phyloP scores from a whole-genome alignment of 176 grass and related monocot species.

The Carex scoparia region DNA sequence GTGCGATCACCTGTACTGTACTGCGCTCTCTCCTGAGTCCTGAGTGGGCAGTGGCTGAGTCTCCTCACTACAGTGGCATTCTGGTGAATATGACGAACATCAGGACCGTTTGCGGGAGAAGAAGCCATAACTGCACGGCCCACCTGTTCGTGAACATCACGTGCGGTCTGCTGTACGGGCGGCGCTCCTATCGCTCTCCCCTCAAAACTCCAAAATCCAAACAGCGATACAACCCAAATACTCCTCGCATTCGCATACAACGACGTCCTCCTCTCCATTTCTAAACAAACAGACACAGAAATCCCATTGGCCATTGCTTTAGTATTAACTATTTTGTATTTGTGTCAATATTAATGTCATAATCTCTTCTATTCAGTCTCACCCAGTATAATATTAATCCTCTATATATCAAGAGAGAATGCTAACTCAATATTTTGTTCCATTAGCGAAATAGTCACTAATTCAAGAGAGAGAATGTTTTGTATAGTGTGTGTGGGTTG shows the following conservation, averaged over 20 bases:
- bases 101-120: neutral
- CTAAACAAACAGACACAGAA: too few relatives aligned
- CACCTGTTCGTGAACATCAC: conserved; percentile 16
- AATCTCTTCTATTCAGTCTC: too few relatives aligned
- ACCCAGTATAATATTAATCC: too few relatives aligned
- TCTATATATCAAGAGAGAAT: too few relatives aligned
- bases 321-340: too few relatives aligned
- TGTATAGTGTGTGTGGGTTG: too few relatives aligned
- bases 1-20: neutral
- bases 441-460: too few relatives aligned
- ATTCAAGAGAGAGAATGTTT: too few relatives aligned
- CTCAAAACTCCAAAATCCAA: neutral
- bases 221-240: neutral
- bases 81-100: neutral
- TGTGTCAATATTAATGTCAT: too few relatives aligned
- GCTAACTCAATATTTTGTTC: too few relatives aligned
- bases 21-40: neutral
- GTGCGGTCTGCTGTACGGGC: conserved; percentile 39
- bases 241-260: neutral
- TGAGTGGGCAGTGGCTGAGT: too few relatives aligned
- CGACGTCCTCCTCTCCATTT: neutral
- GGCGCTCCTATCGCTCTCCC: conserved; percentile 11
- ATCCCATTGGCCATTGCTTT: neutral
- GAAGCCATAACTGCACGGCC: neutral
- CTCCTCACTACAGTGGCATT: neutral